Conservation (phyloP, 805 yeast genomes). For the Starmerella stigmatis region DNA sequence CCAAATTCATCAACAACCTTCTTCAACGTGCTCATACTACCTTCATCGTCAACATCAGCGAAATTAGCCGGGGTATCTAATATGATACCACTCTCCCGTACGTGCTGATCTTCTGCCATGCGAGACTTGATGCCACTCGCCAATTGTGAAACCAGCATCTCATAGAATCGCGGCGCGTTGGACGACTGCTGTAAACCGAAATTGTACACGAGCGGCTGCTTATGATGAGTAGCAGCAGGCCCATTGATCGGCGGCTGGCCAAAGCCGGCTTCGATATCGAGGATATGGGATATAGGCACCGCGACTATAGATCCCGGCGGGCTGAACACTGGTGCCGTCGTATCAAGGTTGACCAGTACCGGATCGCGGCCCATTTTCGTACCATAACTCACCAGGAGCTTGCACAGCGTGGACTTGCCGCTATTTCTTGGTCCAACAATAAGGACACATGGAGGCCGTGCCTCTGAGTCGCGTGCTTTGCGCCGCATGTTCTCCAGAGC, state of each 20-base stretch:
- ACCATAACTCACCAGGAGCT: slow-evolving; percentile 65
- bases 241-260: slow-evolving; percentile 64
- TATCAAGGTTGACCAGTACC: slow-evolving; percentile 67
- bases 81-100: slow-evolving; percentile 45
- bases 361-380: slow-evolving; percentile 61
- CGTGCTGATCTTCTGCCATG: slow-evolving; percentile 39
- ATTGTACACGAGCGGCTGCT: slow-evolving; percentile 76
- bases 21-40: slow-evolving; percentile 45
- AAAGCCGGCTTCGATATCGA: slow-evolving; percentile 69
- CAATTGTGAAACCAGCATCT: slow-evolving; percentile 39
- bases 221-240: slow-evolving; percentile 47
- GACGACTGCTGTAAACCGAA: slow-evolving; percentile 57
- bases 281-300: slow-evolving; percentile 65
- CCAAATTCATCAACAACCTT: slow-evolving; percentile 39
- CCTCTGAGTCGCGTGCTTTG: slow-evolving; percentile 11
- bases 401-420: slow-evolving; percentile 71
- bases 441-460: slow-evolving; percentile 40
- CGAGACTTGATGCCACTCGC: slow-evolving; percentile 40
- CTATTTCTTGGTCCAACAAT: slow-evolving; percentile 60
- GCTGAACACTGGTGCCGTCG: slow-evolving; percentile 56
- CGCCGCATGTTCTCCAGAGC: slow-evolving; percentile 52
- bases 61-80: slow-evolving; percentile 59
- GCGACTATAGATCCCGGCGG: slow-evolving; percentile 82
- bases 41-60: slow-evolving; percentile 27
- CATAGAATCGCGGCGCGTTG: slow-evolving; percentile 50